These are phyloP conservation scores for Vaccinium darrowii DNA, from an alignment of 148 eudicot species.

Conservation along the genomic window DNA sequence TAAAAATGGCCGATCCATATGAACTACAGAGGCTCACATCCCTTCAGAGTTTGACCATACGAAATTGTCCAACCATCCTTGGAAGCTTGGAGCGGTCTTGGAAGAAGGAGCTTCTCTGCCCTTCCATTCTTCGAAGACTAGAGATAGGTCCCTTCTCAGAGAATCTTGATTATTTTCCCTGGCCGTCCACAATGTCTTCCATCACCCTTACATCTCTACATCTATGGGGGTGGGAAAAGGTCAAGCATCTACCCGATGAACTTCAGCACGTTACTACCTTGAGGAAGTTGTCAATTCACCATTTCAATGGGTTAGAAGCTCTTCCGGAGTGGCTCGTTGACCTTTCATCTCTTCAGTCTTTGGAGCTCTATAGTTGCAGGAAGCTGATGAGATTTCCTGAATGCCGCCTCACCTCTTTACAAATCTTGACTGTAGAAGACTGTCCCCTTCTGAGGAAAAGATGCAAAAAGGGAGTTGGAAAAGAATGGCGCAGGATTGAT, in stretches of 20 bases:
- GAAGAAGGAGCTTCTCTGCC: not conserved
- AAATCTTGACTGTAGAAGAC: not conserved
- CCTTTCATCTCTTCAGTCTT: constrained; percentile 1
- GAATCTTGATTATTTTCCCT: constrained; percentile 6
- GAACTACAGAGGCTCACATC: not conserved
- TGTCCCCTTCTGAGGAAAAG: not conserved
- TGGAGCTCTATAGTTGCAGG: not conserved
- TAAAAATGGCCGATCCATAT: not conserved
- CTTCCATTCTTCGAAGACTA: not conserved
- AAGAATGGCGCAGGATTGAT: not conserved
- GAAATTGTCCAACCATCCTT: not conserved
- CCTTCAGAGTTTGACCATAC: not conserved
- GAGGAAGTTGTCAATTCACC: not conserved
- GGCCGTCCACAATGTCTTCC: not conserved
- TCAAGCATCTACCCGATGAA: constrained; percentile 12
- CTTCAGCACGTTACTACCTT: constrained; percentile 10
- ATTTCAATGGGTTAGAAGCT: constrained; percentile 13
- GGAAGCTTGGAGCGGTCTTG: not conserved
- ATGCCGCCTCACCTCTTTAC: constrained; percentile 14
- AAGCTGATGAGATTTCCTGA: constrained; percentile 6
- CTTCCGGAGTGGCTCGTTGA: constrained; percentile 21
- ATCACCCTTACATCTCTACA: not conserved
- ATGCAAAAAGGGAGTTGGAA: not conserved
- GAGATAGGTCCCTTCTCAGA: not conserved
- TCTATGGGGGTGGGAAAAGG: not conserved